Evolutionary conservation across 257 asterid genomes (phyloP), one percentile per base, ranked within the genome.

Genomic region (Mitragyna speciosa): DNA sequence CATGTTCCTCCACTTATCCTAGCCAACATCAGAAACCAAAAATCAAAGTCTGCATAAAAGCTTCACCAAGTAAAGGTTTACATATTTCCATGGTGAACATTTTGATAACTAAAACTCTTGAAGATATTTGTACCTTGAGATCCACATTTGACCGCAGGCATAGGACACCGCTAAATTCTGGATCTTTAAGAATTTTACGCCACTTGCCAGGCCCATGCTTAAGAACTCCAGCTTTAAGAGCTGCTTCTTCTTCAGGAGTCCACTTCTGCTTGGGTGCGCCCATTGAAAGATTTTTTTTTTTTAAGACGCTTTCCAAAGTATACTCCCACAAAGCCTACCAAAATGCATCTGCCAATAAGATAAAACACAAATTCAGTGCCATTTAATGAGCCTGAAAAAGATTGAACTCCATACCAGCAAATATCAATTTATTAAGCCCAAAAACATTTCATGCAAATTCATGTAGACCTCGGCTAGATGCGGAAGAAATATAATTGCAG

Each of bases 1-100:
- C 97, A 95, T 90, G 89, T 95, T 95, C 91, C 98, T 89, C 99
- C 99, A 95, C 85, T 95, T 95, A 82, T 95, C 99, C 99, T 95
- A 80, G 79, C 78, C 79, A 81, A 64, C 81, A 77, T 69, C 74
- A 78, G 81, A 76, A 75, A 72, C 84, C 76, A 87, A 64, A 70
- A 75, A 61, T 78, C 63, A 76, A 45, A 41, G 66, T 64, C 54
- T 31, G 24, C 45, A 49, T 73, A 65, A 19, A 74, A 76, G 2
- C 41, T 36, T 4, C 41, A 36, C 41, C 41, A 36, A 36, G 41
- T 36, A 36, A 36, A 36, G 41, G 41, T 36, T 4, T 36, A 36
- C 41, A 36, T 36, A 36, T 36, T 36, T 36, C 41, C 41, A 36
- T 36, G 41, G 4, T 36, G 41, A 36, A 36, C 41, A 36, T 36